Conservation (phyloP, 257 asterid genomes). For the Rauvolfia tetraphylla region DNA sequence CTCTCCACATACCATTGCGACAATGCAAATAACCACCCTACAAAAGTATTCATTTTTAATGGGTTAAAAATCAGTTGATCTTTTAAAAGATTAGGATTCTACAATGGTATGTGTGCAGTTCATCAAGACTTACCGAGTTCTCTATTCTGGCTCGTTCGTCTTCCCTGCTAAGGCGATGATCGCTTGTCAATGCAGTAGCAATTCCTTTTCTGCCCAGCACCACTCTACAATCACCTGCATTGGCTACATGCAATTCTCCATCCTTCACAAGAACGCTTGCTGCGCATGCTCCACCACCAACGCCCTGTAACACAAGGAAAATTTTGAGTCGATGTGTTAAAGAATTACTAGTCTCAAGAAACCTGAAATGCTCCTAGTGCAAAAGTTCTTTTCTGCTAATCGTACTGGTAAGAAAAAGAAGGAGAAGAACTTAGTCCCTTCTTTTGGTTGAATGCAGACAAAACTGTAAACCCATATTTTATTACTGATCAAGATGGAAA, state of each 20-base stretch:
- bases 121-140: slow-evolving; percentile 28
- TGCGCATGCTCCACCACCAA: slow-evolving; percentile 52
- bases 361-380: too few relatives aligned
- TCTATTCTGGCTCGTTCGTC: slow-evolving; percentile 45
- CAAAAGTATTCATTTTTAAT: too few relatives aligned
- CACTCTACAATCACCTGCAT: slow-evolving; percentile 48
- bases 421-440: too few relatives aligned
- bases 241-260: slow-evolving; percentile 41
- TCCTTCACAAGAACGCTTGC: slow-evolving; percentile 44
- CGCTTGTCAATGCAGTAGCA: slow-evolving; percentile 36
- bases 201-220: slow-evolving; percentile 41
- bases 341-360: too few relatives aligned
- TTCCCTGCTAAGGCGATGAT: slow-evolving; percentile 42
- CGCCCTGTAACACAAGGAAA: slow-evolving; percentile 24
- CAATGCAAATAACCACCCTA: slow-evolving; percentile 46
- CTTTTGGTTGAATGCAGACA: too few relatives aligned
- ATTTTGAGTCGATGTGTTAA: too few relatives aligned
- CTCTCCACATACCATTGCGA: slow-evolving; percentile 46
- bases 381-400: not conserved
- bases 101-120: not conserved
- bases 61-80: not conserved
- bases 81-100: not conserved
- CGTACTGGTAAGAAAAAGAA: not conserved
- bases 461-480: too few relatives aligned
- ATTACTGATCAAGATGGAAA: not conserved